Conservation (phyloP, 2,329 filamentous ascomycete species). For the Dothistroma pini region DNA sequence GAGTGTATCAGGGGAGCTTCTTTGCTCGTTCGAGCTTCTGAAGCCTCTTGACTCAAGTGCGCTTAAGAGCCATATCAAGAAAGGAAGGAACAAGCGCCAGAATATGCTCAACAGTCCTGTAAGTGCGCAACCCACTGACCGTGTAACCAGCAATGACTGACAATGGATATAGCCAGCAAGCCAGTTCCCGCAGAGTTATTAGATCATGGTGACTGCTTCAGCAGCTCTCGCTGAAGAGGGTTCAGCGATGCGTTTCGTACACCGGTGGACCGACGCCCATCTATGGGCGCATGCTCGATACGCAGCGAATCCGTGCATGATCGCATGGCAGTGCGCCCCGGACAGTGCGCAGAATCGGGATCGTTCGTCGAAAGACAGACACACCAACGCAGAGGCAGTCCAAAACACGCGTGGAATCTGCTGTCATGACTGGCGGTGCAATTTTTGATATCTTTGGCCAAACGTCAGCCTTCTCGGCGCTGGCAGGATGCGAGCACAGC, state of each 20-base stretch:
- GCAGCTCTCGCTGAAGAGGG: background rate
- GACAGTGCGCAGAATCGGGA: background rate
- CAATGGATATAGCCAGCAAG: constrained; percentile 43
- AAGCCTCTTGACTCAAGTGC: constrained; percentile 96
- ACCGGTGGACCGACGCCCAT: background rate
- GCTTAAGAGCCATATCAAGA: constrained; percentile 98
- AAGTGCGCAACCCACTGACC: constrained; percentile 45
- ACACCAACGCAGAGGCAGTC: background rate
- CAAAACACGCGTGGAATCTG: too few relatives aligned
- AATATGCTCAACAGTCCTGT: constrained; percentile 95
- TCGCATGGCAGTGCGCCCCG: background rate
- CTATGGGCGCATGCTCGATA: background rate
- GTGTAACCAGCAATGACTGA: background rate
- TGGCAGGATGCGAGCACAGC: background rate
- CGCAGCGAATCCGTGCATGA: background rate
- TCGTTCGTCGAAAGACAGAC: background rate
- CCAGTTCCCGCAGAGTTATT: constrained; percentile 52
- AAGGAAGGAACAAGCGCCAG: constrained; percentile 89
- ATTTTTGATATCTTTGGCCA: background rate
- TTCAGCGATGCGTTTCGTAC: background rate
- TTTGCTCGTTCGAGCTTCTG: constrained; percentile 95
- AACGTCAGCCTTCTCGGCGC: background rate
- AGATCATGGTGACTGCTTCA: constrained; percentile 16
- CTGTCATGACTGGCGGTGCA: background rate
- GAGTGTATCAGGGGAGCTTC: constrained; percentile 88